These are phyloP conservation scores for Ceratobasidium theobromae DNA, from an alignment of 1,284 basidiomycete species.

Conservation along the genomic window DNA sequence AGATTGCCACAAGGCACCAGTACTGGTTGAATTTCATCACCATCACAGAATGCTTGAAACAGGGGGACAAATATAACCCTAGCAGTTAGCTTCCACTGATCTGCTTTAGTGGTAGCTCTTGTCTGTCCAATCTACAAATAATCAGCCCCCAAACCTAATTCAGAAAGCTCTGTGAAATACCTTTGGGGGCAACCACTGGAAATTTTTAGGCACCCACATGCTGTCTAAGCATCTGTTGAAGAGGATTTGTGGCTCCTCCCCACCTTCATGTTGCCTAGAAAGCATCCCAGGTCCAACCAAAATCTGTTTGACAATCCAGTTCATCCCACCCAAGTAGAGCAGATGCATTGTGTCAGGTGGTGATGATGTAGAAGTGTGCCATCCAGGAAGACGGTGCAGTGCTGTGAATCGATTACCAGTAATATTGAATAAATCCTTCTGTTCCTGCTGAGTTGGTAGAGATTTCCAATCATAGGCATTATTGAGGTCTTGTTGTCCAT, in stretches of 20 bases:
- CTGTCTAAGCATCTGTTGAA: not conserved
- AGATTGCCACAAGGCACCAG: not conserved
- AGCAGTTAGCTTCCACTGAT: conserved; percentile 18
- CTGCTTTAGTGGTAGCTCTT: not conserved
- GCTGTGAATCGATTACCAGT: conserved; percentile 15
- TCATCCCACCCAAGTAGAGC: conserved; percentile 22
- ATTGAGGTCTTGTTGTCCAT: not conserved
- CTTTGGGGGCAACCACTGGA: conserved; percentile 12
- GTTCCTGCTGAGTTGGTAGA: not conserved
- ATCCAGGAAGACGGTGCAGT: conserved; percentile 8
- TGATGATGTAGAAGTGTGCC: conserved; percentile 6
- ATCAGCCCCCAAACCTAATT: too few relatives aligned
- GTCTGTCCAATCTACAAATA: conserved; percentile 30
- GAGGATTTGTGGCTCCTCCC: not conserved
- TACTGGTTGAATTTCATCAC: not conserved
- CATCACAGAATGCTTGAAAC: conserved; percentile 1
- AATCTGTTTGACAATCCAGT: conserved; percentile 28
- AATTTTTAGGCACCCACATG: conserved; percentile 16
- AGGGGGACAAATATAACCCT: conserved; percentile 2
- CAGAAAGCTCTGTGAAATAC: not conserved
- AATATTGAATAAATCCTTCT: not conserved
- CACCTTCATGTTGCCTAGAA: not conserved
- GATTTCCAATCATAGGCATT: conserved; percentile 14
- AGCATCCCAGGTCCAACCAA: conserved; percentile 12
- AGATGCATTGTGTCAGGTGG: conserved; percentile 27